These are phyloP conservation scores for Rhizopogon roseolus DNA, from an alignment of 768 basidiomycete genomes.

Conservation along the genomic window DNA sequence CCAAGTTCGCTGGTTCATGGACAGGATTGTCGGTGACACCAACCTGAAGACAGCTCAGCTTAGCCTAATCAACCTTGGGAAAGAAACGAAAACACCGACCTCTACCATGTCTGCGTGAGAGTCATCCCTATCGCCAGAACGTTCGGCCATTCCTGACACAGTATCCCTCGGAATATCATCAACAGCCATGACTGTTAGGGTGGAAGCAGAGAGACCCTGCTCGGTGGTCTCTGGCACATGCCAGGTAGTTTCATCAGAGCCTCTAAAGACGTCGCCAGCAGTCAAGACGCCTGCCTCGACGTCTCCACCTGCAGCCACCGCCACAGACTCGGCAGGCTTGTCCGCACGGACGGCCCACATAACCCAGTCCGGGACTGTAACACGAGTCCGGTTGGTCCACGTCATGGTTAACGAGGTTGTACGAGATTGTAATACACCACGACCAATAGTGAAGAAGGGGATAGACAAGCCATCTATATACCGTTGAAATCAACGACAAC, in stretches of 20 bases:
- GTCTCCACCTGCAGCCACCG: constrained; percentile 3
- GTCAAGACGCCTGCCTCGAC: constrained; percentile 16
- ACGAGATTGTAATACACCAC: constrained; percentile 35
- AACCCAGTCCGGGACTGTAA: constrained; percentile 41
- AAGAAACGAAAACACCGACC: constrained; percentile 14
- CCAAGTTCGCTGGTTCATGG: too few relatives aligned
- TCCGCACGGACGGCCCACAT: constrained; percentile 25
- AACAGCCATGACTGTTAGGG: not conserved
- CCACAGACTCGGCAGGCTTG: not conserved
- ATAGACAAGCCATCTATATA: constrained; percentile 62
- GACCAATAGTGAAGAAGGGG: constrained; percentile 57
- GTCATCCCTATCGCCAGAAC: not conserved
- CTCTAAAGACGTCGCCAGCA: not conserved
- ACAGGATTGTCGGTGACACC: not conserved
- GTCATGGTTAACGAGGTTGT: constrained; percentile 43
- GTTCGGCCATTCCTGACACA: not conserved
- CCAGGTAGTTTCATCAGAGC: not conserved
- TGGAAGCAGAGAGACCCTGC: not conserved
- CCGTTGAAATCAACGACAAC: not conserved
- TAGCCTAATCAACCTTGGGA: too few relatives aligned
- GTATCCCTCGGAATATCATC: not conserved
- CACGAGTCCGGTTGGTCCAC: constrained; percentile 31
- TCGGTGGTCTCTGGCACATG: not conserved
- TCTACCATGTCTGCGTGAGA: constrained; percentile 1
- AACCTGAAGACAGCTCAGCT: constrained; percentile 9